Percentiles rank a stretch among this genome's conserved stretches.
phyloP scores from a whole-genome alignment of 2,329 filamentous ascomycete species.

The Epichloe gansuensis region DNA sequence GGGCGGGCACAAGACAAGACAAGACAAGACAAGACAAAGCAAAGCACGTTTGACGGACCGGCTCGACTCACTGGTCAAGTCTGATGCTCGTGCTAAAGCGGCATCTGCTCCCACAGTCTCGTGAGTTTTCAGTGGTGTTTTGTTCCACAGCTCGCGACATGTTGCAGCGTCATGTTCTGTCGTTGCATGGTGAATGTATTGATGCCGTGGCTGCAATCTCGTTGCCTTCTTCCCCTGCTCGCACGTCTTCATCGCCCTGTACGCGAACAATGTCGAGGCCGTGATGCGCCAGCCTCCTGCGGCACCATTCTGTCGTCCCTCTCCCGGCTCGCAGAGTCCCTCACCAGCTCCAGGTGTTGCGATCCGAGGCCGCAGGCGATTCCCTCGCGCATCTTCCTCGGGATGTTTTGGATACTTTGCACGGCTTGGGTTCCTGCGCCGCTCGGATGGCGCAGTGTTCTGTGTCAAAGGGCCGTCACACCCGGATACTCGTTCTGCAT shows the following conservation, averaged over 20 bases:
- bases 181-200: no score
- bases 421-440: background rate
- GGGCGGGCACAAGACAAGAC: no score
- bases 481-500: background rate
- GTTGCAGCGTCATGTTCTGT: no score
- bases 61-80: background rate
- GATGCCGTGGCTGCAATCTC: no score
- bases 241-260: slow-evolving; percentile 17
- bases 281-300: slow-evolving; percentile 12
- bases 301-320: background rate
- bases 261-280: slow-evolving; percentile 18
- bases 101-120: background rate
- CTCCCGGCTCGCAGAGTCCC: background rate
- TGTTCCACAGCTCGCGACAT: background rate
- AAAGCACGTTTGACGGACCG: background rate
- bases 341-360: background rate
- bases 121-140: background rate
- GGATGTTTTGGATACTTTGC: no score
- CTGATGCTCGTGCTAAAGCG: background rate
- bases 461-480: no score
- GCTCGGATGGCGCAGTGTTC: no score
- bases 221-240: slow-evolving; percentile 11
- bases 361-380: background rate
- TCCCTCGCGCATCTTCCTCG: background rate
- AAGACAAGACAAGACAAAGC: no score